phyloP scores from a whole-genome alignment of 805 yeast genomes.

The Pichia sporocuriosa region DNA sequence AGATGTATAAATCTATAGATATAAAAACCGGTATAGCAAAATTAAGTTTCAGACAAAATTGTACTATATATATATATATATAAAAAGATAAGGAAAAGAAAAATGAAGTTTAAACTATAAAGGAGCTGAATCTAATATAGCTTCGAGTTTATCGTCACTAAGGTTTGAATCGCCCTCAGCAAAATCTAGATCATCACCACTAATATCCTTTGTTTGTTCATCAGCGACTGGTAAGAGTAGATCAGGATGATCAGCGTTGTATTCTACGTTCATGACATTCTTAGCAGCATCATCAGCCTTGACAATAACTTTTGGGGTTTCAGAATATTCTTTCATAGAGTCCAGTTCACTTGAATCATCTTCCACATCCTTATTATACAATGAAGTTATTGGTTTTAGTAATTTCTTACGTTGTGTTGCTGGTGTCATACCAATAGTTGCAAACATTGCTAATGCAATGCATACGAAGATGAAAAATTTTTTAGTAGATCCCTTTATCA shows the following conservation, averaged over 20 bases:
- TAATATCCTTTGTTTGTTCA: background rate
- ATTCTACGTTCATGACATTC: background rate
- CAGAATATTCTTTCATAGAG: background rate
- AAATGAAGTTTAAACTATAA: background rate
- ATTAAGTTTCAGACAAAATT: too few species aligned
- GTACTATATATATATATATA: background rate
- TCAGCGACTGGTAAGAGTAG: constrained; percentile 6
- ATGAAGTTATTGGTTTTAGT: background rate
- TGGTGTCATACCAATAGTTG: constrained; percentile 12
- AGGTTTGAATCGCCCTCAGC: background rate
- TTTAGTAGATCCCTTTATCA: constrained; percentile 6
- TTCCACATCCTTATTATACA: background rate
- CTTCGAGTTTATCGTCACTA: constrained; percentile 3
- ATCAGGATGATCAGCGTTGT: constrained; percentile 1
- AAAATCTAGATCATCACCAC: background rate
- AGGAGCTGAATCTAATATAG: constrained; percentile 5
- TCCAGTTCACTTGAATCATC: background rate
- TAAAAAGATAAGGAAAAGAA: too few species aligned
- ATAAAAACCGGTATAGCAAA: background rate
- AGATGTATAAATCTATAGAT: background rate
- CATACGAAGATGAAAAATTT: constrained; percentile 5
- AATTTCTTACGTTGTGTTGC: constrained; percentile 2
- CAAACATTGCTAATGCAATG: constrained; percentile 8
- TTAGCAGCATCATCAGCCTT: constrained; percentile 5
- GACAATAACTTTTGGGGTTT: constrained; percentile 8